Base-by-base conservation (phyloP, 805 yeast species). In the Ogataea kodamae region DNA sequence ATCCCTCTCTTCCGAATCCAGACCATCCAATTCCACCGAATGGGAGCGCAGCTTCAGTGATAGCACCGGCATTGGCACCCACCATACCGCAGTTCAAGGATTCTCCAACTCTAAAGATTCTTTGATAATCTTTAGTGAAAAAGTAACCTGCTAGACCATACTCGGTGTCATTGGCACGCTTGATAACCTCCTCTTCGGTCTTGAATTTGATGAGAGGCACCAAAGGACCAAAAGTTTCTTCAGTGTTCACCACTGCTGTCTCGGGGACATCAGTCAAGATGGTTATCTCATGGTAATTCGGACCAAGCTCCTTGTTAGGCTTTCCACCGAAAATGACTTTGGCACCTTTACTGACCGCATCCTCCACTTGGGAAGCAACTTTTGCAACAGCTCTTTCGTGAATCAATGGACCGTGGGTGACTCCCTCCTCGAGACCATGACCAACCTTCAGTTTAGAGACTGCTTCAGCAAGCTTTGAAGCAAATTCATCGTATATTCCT, bases 201-300 rank as follows among this genome's bases (percentile, higher is more conserved):
- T 58, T 54, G 52, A 84, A 84, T 50, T 71, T 73, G 53, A 81
- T 72, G 32, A 85, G 58, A 2, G 87, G 84, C 12, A 84, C 84
- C 11, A 84, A 65, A 3, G 94, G 94, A 2, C 92, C 94, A 55
- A 84, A 84, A 2, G 89, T 82, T 56, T 84, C 94, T 47, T 82
- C 88, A n/a, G 57, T 45, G 46, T 71, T 66, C 20, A 83, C 73
- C 25, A 55, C 43, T 76, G 83, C 82, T 13, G 65, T 67, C 3
- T 62, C 54, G 30, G 77, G 73, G 28, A 76, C 82, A 40, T 74
- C 72, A n/a, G 73, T 66, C 32, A 84, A 54, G 9, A 84, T 67
- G 0, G 94, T 84, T 37, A 84, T 77, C 17, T 75, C 78, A 51
- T 70, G 84, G 65, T 78, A 84, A 50, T 65, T 65, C 25, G 69